Base-by-base conservation (phyloP, 2,329 filamentous ascomycete species). In the Ustulina deusta region DNA sequence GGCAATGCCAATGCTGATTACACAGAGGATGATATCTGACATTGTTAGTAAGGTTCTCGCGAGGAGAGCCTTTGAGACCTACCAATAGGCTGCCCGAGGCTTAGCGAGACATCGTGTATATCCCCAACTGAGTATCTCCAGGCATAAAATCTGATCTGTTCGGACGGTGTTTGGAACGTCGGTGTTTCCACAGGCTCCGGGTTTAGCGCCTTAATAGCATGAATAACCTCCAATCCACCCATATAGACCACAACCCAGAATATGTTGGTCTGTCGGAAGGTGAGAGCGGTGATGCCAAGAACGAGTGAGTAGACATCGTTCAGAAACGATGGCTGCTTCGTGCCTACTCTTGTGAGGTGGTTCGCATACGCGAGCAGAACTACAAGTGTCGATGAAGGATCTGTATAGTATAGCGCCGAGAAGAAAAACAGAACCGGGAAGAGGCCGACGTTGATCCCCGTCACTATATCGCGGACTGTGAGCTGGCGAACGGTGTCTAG, bases 381-480 rank as follows among this genome's bases (percentile, higher is more conserved):
- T 1, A 89, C 85, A 7, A 92, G 83, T 0, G 94, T 92, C 0
- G 95, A 97, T 58, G 92, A 85, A 2, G 97, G 87, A 78, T 99
- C 96, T 0, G 96, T 99, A 79, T 99, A 99, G 79, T 97, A 99
- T 7, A 99, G 83, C 0, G 89, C 94, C 0, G 93, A 96, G 80
- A 99, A 99, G 85, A 99, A 99, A 84, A 97, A 97, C 0, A 99
- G 79, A 0, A 94, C 88, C 0, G 96, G 96, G 69, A 98, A 97
- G 0, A 97, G 83, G 20, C 89, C 89, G 46, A 97, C 87, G 72
- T 97, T 97, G 72, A 96, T 76, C 2, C 91, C 91, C 0, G 88
- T 89, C 72, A 93, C 88, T 29, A 86, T 77, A 3, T 82, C 76
- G 73, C 84, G 82, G 36, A 79, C 63, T 0, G 83, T 84, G 25